A percentile compares a stretch with the other conserved stretches of the same genome.
phyloP scores from a whole-genome alignment of 129 eudicot genomes.

The Flaveria brownii region DNA sequence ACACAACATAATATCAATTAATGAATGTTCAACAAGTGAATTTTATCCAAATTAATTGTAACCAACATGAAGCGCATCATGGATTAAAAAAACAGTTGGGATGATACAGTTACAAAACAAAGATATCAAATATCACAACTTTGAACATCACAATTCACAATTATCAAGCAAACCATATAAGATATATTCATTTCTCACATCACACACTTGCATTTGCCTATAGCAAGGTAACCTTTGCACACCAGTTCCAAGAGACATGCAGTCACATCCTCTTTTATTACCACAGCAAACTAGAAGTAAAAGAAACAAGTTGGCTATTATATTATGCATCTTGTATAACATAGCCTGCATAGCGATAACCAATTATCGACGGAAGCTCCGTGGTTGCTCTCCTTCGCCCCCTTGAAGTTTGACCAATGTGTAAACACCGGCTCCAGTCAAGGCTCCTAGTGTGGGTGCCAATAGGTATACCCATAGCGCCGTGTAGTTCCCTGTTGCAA shows the following conservation, averaged over 20 bases:
- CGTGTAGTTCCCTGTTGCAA: constrained; percentile 84
- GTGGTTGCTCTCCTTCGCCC: constrained; percentile 51
- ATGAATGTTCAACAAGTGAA: no score
- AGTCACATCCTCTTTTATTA: constrained; percentile 27
- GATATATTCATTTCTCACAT: constrained; percentile 1
- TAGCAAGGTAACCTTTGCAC: constrained; percentile 8
- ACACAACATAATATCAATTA: no score
- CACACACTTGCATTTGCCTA: constrained; percentile 24
- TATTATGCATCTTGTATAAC: constrained; percentile 3
- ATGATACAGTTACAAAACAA: not conserved
- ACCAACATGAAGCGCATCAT: not conserved
- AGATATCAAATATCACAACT: constrained; percentile 9
- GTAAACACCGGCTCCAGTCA: constrained; percentile 78
- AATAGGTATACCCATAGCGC: constrained; percentile 75
- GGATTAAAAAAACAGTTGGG: not conserved
- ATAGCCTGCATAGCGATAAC: constrained; percentile 4
- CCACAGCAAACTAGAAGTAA: not conserved
- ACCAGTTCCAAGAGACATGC: constrained; percentile 23
- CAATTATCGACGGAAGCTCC: constrained; percentile 75
- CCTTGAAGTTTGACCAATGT: constrained; percentile 68
- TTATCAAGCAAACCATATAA: constrained; percentile 22
- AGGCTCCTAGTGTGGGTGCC: constrained; percentile 87
- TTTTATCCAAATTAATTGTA: not conserved
- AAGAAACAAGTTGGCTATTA: not conserved
- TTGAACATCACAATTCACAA: constrained; percentile 6